Percentiles rank a stretch among this genome's conserved stretches.
Evolutionary conservation across 495 filamentous ascomycete genomes (phyloP).

Genomic region (Xylaria bambusicola): DNA sequence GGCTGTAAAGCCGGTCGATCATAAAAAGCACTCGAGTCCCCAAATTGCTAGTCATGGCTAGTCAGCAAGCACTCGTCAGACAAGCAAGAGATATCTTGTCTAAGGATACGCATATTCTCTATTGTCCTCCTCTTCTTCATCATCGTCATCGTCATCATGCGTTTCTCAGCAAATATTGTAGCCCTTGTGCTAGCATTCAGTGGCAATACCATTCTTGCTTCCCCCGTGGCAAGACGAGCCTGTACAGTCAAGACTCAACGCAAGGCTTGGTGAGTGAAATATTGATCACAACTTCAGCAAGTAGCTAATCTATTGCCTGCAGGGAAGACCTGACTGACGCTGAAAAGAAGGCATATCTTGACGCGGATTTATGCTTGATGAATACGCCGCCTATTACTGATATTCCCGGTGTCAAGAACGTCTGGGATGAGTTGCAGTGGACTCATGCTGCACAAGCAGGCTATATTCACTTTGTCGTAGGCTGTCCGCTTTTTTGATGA

Average conservation of each 20-base stretch:
- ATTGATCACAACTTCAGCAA: background rate
- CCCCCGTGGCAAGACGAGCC: no score
- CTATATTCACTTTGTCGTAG: slow-evolving; percentile 37
- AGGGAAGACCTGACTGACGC: slow-evolving; percentile 38
- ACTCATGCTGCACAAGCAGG: slow-evolving; percentile 34
- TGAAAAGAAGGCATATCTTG: slow-evolving; percentile 44
- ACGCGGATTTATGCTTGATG: slow-evolving; percentile 50
- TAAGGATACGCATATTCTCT: no score
- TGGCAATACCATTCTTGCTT: no score
- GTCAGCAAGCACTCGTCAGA: no score
- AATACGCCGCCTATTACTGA: slow-evolving; percentile 27
- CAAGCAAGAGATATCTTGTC: no score
- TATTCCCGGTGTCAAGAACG: slow-evolving; percentile 32
- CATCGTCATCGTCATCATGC: no score
- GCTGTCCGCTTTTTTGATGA: slow-evolving; percentile 22
- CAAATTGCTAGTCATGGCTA: no score
- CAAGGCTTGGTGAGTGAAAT: background rate
- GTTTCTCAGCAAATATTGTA: no score
- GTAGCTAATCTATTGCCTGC: slow-evolving; percentile 2
- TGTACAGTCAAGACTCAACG: background rate
- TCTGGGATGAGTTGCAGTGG: slow-evolving; percentile 49
- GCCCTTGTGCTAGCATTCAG: no score
- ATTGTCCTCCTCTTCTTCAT: no score
- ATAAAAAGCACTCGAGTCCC: no score
- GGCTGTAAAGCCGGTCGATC: no score